Evolutionary conservation across 306 rosid genomes (phyloP), one percentile per base, ranked within the genome.

Genomic region (Astragalus membranaceus): DNA sequence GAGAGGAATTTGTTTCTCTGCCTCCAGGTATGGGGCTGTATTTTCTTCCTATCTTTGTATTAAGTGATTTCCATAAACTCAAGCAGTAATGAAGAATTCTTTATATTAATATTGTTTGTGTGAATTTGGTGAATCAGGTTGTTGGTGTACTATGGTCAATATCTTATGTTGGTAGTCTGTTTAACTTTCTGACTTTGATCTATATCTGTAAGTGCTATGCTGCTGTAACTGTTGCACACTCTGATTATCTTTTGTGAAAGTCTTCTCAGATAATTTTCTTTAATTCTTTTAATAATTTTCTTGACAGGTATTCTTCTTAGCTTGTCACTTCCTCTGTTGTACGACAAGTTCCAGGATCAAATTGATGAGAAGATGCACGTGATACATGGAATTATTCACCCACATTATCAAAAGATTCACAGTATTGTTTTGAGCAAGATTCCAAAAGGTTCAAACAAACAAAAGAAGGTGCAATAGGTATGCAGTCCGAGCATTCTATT

Each of bases 391-490:
- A 32, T 76, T 65, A 10, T 79, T 75, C 84, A 77, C 72, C 43
- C 75, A 11, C 91, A 86, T 47, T 86, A 83, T 76, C 78, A 76
- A 78, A 91, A 83, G 79, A 29, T 90, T 74, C 85, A 84, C 39
- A 85, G 76, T 52, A 81, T 52, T 72, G 53, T 86, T 60, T 66
- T 79, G 76, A 86, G 78, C 88, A 95, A 80, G 84, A 73, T 95
- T 74, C 88, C 95, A 33, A 37, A 83, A 33, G 73, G 80, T 36
- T 61, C 71, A 67, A 86, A 30, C 80, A 95, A 91, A 82, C 85
- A 79, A 77, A 95, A 95, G 91, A 95, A 95, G 95, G 67, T 81
- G 58, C 86, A 89, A 62, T 95, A 95, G 95, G 88, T 86, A 72
- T 53, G 73, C 7, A 47, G 46, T 60, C 30, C 37, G 74, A 15